phyloP scores from a whole-genome alignment of 768 basidiomycete species.

The Kwoniella heveanensis region DNA sequence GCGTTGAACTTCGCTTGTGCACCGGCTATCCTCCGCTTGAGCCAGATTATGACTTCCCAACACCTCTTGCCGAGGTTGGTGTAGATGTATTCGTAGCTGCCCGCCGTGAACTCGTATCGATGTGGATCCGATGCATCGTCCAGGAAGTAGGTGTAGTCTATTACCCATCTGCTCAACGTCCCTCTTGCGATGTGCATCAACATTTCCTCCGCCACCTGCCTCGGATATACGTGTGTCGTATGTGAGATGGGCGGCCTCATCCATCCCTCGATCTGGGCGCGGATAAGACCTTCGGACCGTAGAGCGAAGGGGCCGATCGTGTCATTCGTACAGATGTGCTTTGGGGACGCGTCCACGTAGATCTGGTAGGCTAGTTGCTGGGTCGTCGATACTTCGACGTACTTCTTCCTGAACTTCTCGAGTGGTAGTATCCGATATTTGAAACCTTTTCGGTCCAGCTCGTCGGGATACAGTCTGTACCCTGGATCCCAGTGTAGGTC shows the following conservation, averaged over 20 bases:
- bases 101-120: neutral
- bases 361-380: slow-evolving; percentile 8
- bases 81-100: neutral
- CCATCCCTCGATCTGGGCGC: neutral
- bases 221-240: neutral
- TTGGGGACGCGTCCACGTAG: neutral
- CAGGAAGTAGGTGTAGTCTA: neutral
- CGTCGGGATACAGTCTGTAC: slow-evolving; percentile 1
- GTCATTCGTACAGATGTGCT: slow-evolving; percentile 15
- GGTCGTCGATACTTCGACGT: slow-evolving; percentile 4
- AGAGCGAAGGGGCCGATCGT: slow-evolving; percentile 2
- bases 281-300: neutral
- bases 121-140: neutral
- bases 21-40: neutral
- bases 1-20: neutral
- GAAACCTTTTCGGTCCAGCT: slow-evolving; percentile 2
- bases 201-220: neutral
- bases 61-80: neutral
- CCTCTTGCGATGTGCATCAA: neutral
- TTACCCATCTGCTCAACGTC: neutral
- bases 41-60: neutral
- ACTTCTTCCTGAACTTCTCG: neutral
- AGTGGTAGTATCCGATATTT: neutral
- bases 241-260: neutral
- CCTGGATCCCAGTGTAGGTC: neutral